Base-by-base conservation (phyloP, 768 basidiomycete species). In the Mycena polygramma region DNA sequence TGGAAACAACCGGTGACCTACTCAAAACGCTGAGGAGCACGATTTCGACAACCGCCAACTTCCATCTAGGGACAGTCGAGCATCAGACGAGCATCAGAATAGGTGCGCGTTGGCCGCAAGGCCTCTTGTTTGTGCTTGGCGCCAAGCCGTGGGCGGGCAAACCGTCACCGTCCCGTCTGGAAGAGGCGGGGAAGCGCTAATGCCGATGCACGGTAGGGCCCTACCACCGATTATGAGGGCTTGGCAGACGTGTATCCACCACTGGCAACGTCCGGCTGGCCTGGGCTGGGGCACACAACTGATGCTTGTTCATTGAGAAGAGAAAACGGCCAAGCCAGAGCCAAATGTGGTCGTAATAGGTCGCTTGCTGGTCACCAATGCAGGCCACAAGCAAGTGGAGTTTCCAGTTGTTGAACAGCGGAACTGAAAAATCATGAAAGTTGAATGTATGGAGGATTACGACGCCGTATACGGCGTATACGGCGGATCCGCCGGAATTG, bases 171-270 rank as follows among this genome's bases (percentile, higher is more conserved):
- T 20, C 43, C 26, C 41, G 15, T 54, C 63, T 35, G 26, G 20
- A 30, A 63, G 51, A 63, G 24, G 41, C 24, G 22, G 39, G 37
- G 51, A 52, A 52, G 49, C 46, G 46, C 26, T 26, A 10, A 43
- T 26, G 35, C 35, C 14, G 22, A 22, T 37, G 14, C 37, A 53
- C 62, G 52, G 53, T 10, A 19, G 45, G 43, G 53, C 30, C 17
- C 41, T 45, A 64, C 39, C 43, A 43, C 54, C 54, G 53, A 55
- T 41, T 37, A 53, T 20, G 20, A 54, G 52, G 52, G 61, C 63
- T 64, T 64, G 53, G 30, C 43, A 45, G 41, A 22, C 36, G 20
- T 36, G 37, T 52, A 26, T 49, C 61, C 61, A 51, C 24, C 22
- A 20, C 11, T n/a, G 26, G 49, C 49, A 51, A 36, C 49, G 61